phyloP scores from a whole-genome alignment of 805 yeast species.

The Saccharomycopsis olivae region DNA sequence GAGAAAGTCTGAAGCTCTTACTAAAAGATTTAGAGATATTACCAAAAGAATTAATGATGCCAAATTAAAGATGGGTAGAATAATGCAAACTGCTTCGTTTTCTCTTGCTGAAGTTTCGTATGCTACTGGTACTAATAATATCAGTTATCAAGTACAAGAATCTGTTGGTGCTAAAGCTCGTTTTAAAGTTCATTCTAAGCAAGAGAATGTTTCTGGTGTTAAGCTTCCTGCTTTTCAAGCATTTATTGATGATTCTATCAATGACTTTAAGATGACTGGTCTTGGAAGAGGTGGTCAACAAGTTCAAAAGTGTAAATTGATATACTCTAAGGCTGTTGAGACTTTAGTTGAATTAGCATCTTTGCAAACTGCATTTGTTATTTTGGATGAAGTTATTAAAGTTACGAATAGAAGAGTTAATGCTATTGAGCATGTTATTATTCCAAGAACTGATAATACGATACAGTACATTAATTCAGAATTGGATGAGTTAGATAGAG shows the following conservation, averaged over 20 bases:
- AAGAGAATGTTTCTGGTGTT: conserved; percentile 95
- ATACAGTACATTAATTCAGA: conserved; percentile 87
- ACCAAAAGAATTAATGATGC: conserved; percentile 91
- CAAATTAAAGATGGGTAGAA: conserved; percentile 94
- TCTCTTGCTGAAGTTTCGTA: conserved; percentile 95
- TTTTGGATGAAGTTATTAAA: conserved; percentile 93
- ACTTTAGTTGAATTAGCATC: conserved; percentile 93
- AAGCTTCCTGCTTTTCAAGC: conserved; percentile 87
- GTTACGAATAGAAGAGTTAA: conserved; percentile 97
- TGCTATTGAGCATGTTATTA: conserved; percentile 96
- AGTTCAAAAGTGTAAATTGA: conserved; percentile 86
- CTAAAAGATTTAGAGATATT: conserved; percentile 92
- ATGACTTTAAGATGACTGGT: conserved; percentile 94
- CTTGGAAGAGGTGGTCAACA: conserved; percentile 98
- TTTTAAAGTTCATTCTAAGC: conserved; percentile 81
- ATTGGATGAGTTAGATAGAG: conserved; percentile 95
- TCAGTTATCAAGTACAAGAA: conserved; percentile 92
- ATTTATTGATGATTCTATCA: conserved; percentile 70
- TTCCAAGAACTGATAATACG: conserved; percentile 96
- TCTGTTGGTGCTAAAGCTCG: conserved; percentile 76
- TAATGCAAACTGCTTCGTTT: conserved; percentile 97
- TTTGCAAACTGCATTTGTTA: conserved; percentile 91
- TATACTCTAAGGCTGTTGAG: conserved; percentile 94
- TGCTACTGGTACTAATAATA: conserved; percentile 87
- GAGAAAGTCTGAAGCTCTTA: conserved; percentile 93